These are phyloP conservation scores for Thraustochytrium sp. DNA, from an alignment of 352 stramenopile species.

Conservation along the genomic window DNA sequence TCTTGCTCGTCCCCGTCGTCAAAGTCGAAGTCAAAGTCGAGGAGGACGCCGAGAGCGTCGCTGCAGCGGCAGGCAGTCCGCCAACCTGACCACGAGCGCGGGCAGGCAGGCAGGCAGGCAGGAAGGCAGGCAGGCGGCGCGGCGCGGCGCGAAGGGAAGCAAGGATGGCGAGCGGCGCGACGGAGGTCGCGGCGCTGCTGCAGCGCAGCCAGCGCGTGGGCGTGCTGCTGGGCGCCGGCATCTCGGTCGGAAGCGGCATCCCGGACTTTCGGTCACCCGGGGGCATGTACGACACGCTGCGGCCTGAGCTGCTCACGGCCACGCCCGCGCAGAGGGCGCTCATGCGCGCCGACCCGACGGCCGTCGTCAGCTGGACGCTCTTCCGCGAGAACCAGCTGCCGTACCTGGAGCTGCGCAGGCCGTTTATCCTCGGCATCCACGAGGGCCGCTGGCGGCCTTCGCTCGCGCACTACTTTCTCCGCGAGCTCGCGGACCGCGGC, in stretches of 20 bases:
- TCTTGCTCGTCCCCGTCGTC: too few relatives aligned
- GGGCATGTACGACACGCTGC: slow-evolving; percentile 67
- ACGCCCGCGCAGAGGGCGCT: slow-evolving; percentile 48
- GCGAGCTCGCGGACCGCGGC: slow-evolving; percentile 72
- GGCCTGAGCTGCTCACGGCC: slow-evolving; percentile 56
- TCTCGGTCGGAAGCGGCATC: slow-evolving; percentile 90
- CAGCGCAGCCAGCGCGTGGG: slow-evolving; percentile 60
- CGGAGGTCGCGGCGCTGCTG: background rate
- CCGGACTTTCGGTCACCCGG: slow-evolving; percentile 88
- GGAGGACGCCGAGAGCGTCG: too few relatives aligned
- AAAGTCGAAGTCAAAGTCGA: too few relatives aligned
- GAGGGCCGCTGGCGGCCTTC: slow-evolving; percentile 69
- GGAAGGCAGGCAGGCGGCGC: too few relatives aligned
- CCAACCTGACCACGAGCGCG: too few relatives aligned
- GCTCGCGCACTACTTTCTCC: slow-evolving; percentile 85
- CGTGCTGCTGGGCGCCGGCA: slow-evolving; percentile 81
- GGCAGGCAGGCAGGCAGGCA: too few relatives aligned
- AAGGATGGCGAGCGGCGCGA: background rate
- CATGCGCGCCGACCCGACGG: slow-evolving; percentile 57
- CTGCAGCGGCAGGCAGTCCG: too few relatives aligned
- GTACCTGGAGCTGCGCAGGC: slow-evolving; percentile 60
- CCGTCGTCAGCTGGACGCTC: slow-evolving; percentile 57
- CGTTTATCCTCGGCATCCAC: slow-evolving; percentile 61
- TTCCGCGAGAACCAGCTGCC: slow-evolving; percentile 63
- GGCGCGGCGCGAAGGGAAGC: too few relatives aligned